phyloP scores from a whole-genome alignment of 345 rosid species.

The Linum trigynum region DNA sequence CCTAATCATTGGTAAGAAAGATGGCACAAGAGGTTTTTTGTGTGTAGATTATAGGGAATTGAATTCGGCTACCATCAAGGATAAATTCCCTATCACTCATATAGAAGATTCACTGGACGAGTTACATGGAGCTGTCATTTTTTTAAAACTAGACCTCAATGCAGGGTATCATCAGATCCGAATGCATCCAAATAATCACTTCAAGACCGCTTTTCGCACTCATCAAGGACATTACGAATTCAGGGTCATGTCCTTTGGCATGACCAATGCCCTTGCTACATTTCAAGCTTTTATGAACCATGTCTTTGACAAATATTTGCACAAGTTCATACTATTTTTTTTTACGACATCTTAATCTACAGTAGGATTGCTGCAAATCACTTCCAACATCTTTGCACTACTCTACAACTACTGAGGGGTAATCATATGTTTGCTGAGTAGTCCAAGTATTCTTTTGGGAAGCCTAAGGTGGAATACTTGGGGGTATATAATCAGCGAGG shows the following conservation, averaged over 20 bases:
- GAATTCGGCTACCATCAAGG: not conserved
- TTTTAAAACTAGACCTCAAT: no score
- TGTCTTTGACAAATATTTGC: not conserved
- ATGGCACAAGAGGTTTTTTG: not conserved
- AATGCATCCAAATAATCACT: no score
- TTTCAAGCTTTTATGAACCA: no score
- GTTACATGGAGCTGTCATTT: no score
- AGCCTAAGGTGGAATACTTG: no score
- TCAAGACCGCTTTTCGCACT: no score
- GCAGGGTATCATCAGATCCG: no score
- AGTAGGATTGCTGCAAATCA: not conserved
- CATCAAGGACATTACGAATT: no score
- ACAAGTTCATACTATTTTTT: no score
- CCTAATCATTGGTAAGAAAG: not conserved
- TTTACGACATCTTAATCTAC: no score
- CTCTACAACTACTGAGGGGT: not conserved
- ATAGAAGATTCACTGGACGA: not conserved
- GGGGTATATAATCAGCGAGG: not conserved
- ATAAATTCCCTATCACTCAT: not conserved
- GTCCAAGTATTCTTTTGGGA: not conserved
- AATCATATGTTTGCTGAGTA: not conserved
- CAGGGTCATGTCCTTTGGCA: no score
- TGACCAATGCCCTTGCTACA: not conserved
- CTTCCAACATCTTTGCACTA: not conserved
- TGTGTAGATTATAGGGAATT: not conserved